Conservation (phyloP, 2,329 filamentous ascomycete species). For the Amauroascus verrucosus region DNA sequence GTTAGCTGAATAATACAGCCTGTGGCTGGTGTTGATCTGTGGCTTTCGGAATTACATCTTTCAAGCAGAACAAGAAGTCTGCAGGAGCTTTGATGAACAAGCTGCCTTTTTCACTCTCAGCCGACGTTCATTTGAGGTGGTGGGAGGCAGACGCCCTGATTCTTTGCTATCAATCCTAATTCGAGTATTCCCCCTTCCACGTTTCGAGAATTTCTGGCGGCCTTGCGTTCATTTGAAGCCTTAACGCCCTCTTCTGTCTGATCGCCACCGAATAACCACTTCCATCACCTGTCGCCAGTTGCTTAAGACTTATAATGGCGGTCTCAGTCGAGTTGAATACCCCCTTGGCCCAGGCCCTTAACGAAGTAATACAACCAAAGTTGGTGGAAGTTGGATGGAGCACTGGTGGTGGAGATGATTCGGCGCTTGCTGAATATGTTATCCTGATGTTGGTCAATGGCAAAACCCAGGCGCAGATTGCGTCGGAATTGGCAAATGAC, state of each 20-base stretch:
- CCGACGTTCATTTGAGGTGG: neutral
- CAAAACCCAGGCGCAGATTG: slow-evolving; percentile 83
- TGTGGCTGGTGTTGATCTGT: neutral
- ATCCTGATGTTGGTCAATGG: slow-evolving; percentile 95
- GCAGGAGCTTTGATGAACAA: neutral
- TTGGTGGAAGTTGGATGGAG: slow-evolving; percentile 89
- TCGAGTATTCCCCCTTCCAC: neutral
- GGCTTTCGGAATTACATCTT: neutral
- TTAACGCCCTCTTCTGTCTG: neutral
- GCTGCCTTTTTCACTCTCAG: neutral
- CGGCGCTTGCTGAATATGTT: slow-evolving; percentile 87
- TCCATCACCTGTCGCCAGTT: neutral
- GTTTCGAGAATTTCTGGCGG: neutral
- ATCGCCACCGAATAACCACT: slow-evolving; percentile 2
- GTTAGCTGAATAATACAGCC: neutral
- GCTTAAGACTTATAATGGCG: slow-evolving; percentile 48
- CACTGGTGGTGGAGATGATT: slow-evolving; percentile 66
- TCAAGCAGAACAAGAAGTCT: neutral
- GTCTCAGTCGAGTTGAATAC: slow-evolving; percentile 67
- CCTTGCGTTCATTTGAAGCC: neutral
- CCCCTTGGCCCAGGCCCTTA: slow-evolving; percentile 74
- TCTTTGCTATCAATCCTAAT: neutral
- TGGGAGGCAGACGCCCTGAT: neutral
- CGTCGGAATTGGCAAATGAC: slow-evolving; percentile 76
- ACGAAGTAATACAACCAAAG: slow-evolving; percentile 75